These are phyloP conservation scores for Corynespora cassiicola DNA, from an alignment of 2,329 filamentous ascomycete species.

Conservation along the genomic window DNA sequence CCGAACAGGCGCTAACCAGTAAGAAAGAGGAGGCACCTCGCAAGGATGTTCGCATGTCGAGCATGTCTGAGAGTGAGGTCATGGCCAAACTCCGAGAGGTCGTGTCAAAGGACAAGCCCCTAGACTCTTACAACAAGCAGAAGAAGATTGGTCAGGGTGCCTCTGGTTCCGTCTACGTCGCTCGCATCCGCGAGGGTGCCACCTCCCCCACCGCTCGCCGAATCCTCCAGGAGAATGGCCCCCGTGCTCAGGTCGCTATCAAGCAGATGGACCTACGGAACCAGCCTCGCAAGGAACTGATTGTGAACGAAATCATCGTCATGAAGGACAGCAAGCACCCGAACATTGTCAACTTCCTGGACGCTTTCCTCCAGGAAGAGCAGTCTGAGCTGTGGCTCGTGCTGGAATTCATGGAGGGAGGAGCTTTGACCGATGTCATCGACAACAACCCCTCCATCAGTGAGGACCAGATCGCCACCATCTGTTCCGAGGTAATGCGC, in stretches of 20 bases:
- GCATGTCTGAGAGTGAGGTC: conserved; percentile 95
- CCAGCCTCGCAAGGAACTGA: conserved; percentile 95
- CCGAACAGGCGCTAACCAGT: conserved; percentile 81
- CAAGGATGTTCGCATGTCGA: conserved; percentile 97
- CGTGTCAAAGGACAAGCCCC: conserved; percentile 93
- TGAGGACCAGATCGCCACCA: conserved; percentile 97
- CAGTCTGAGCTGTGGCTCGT: conserved; percentile 98
- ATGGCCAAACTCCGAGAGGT: conserved; percentile 95
- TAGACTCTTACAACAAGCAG: conserved; percentile 96
- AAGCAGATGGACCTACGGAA: conserved; percentile 99
- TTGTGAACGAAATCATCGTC: conserved; percentile 99
- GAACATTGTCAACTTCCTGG: conserved; percentile 99
- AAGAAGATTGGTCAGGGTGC: conserved; percentile 99
- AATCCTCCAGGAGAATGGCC: conserved; percentile 78
- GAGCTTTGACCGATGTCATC: conserved; percentile 96
- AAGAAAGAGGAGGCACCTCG: conserved; percentile 78
- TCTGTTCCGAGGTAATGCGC: conserved; percentile 84
- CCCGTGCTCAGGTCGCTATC: conserved; percentile 90
- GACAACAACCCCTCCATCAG: conserved; percentile 95
- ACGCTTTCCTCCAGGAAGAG: conserved; percentile 95
- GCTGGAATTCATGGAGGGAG: conserved; percentile 99
- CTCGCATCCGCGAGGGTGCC: conserved; percentile 88
- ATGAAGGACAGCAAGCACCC: conserved; percentile 99
- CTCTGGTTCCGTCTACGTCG: conserved; percentile 96
- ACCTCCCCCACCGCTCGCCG: conserved; percentile 81